Evolutionary conservation across 805 yeast genomes (phyloP), one percentile per base, ranked within the genome.

Genomic region (Ogataea populi-albae): DNA sequence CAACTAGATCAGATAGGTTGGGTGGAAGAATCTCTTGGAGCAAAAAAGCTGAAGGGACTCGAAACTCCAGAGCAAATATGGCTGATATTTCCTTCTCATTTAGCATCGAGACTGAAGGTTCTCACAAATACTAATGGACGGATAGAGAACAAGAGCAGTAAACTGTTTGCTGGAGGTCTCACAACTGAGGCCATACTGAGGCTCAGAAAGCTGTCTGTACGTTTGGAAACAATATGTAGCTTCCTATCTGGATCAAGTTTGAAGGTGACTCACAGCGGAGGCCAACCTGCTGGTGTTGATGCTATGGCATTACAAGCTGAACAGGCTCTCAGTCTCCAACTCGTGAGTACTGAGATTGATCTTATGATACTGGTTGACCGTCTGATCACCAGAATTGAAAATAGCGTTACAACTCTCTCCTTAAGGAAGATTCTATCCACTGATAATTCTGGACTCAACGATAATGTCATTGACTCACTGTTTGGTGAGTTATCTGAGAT

Each of bases 11-110:
- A 75, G 33, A 72, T 79, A 35, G 96, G 94, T 0, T 82, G 81
- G 71, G 69, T 64, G 10, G 72, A 78, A 40, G 73, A 73, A 43
- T 79, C 76, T 30, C 62, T 86, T 34, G 98, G 98, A 17, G 95
- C 88, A 54, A 80, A 77, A 54, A 88, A 89, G 58, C 70, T 93
- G 54, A 93, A 93, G 59, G 98, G 98, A 14, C 71, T 93, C 12
- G 98, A 93, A 71, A 81, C 88, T 23, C 95, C 95, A 2, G 98
- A 93, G 59, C 72, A 73, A 24, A 81, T 93, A 11, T 85, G 94
- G 17, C 68, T 87, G 30, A 76, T 79, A 0, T 89, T 81, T 64
- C 95, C 98, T 2, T 66, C 68, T 37, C 66, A 69, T 18, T 64
- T 89, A 37, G 70, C 69, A 3, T 65, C 81, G 3, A 71, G 98